Evolutionary conservation across 352 stramenopile species (phyloP), one percentile per base, ranked within the genome.

Genomic region (Thraustochytrium aureum): DNA sequence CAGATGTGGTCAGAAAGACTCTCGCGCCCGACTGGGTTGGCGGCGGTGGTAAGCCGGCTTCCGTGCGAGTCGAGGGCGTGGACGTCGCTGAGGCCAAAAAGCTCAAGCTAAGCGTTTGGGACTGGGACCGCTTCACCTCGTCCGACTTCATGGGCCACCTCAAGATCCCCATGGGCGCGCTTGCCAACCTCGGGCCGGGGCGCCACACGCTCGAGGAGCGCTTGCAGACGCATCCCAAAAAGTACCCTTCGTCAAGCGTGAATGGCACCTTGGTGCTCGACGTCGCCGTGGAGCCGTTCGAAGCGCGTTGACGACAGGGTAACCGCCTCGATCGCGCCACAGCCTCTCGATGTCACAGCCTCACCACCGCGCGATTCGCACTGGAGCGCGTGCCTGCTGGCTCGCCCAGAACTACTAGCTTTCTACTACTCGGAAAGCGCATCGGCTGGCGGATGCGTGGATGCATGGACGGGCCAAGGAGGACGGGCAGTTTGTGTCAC

Each of bases 41-140:
- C 26, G 56, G 10, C 56, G 43, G 43, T 52, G n/a, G n/a, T n/a
- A 10, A 22, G 43, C 33, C 56, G 56, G 35, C 56, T 14, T 26
- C 56, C 10, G 10, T 64, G 56, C 56, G 26, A 17, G 10, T 64
- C 10, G 10, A 26, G 10, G 26, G 35, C 56, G 56, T 64, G 56
- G 56, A 64, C 26, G 10, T 39, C 33, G 56, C 56, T 17, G 56
- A 64, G 56, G 56, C n/a, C 10, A 64, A 64, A n/a, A 64, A 64
- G 56, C 10, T 64, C 26, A 64, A 64, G 35, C 10, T 64, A 10
- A 26, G 10, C 33, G 56, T 64, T n/a, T 64, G 56, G 56, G 56
- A 64, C 33, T 64, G 56, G 56, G 56, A 64, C 56, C 26, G 56
- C 10, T 64, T 64, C 56, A 64, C 56, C 33, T 17, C 10, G 10